Base-by-base conservation (phyloP, 2,329 filamentous ascomycete species). In the Xylariaceae sp. region DNA sequence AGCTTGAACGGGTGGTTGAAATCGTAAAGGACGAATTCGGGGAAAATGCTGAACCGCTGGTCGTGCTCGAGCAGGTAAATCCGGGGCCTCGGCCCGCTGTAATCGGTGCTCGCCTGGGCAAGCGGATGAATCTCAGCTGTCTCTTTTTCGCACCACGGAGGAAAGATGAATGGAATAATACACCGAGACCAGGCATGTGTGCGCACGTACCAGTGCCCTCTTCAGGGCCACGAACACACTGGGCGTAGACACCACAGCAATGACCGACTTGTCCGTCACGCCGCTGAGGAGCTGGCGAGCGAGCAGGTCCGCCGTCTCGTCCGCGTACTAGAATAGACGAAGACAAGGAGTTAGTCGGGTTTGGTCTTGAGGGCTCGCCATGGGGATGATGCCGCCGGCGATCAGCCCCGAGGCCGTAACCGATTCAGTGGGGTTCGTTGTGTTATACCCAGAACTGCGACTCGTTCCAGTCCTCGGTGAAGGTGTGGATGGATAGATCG, bases 361-460 rank as follows among this genome's bases (percentile, higher is more conserved):
- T 6, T 24, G 21, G n/a, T n/a, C n/a, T n/a, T n/a, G n/a, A n/a
- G n/a, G n/a, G n/a, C n/a, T n/a, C n/a, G n/a, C n/a, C n/a, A n/a
- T n/a, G n/a, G n/a, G n/a, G n/a, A n/a, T n/a, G n/a, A n/a, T n/a
- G n/a, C n/a, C n/a, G n/a, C n/a, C n/a, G n/a, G n/a, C n/a, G n/a
- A n/a, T n/a, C n/a, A n/a, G n/a, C n/a, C n/a, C n/a, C n/a, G n/a
- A n/a, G n/a, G n/a, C n/a, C n/a, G n/a, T n/a, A n/a, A n/a, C n/a
- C n/a, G n/a, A n/a, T n/a, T n/a, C n/a, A n/a, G n/a, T n/a, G n/a
- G n/a, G n/a, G n/a, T n/a, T n/a, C n/a, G n/a, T n/a, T n/a, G n/a
- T n/a, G n/a, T n/a, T 33, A 27, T 68, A 85, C 81, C 85, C 86
- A 92, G 55, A 92, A 92, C 62, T 90, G 85, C 46, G 77, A 83